A percentile compares a stretch with the other conserved stretches of the same genome.
These are phyloP conservation scores for Boletus subparvulus DNA, from an alignment of 768 basidiomycete species.

Conservation along the genomic window DNA sequence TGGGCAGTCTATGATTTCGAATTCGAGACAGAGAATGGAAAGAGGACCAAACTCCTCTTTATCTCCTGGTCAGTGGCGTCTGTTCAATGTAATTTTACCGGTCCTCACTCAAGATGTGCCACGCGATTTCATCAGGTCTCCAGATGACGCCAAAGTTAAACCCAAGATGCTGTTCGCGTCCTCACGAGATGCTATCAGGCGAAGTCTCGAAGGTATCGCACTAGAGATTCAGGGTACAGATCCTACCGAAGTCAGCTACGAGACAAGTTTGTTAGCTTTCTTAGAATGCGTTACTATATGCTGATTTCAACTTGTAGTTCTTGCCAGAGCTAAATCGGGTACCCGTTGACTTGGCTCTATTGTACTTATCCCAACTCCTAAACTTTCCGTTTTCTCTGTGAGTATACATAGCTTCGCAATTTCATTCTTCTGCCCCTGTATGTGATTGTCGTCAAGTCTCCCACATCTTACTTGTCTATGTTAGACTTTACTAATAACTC, in stretches of 20 bases:
- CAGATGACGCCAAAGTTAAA: slow-evolving; percentile 82
- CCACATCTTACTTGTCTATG: not conserved
- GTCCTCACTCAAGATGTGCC: not conserved
- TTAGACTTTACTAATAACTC: slow-evolving; percentile 5
- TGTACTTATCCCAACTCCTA: slow-evolving; percentile 9
- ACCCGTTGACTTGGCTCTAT: slow-evolving; percentile 16
- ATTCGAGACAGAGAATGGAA: slow-evolving; percentile 64
- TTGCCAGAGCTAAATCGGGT: slow-evolving; percentile 6
- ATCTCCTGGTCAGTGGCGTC: slow-evolving; percentile 71
- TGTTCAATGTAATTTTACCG: not conserved
- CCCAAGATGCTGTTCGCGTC: slow-evolving; percentile 95
- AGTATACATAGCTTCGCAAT: slow-evolving; percentile 8
- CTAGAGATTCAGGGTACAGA: slow-evolving; percentile 89
- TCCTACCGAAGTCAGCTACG: slow-evolving; percentile 62
- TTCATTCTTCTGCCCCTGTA: not conserved
- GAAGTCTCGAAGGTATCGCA: slow-evolving; percentile 72
- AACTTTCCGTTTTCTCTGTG: slow-evolving; percentile 10
- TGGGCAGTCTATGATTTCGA: slow-evolving; percentile 94
- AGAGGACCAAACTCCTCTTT: slow-evolving; percentile 87
- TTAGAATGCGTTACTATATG: not conserved
- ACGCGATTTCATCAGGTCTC: slow-evolving; percentile 59
- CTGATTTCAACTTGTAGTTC: slow-evolving; percentile 17
- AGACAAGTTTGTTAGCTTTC: slow-evolving; percentile 52
- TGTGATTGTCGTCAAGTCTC: not conserved
- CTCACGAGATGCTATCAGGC: slow-evolving; percentile 80